A percentile compares a stretch with the other conserved stretches of the same genome.
Evolutionary conservation across 1,139 yeast species (phyloP).

Genomic region (Schizosaccharomyces versatilis): DNA sequence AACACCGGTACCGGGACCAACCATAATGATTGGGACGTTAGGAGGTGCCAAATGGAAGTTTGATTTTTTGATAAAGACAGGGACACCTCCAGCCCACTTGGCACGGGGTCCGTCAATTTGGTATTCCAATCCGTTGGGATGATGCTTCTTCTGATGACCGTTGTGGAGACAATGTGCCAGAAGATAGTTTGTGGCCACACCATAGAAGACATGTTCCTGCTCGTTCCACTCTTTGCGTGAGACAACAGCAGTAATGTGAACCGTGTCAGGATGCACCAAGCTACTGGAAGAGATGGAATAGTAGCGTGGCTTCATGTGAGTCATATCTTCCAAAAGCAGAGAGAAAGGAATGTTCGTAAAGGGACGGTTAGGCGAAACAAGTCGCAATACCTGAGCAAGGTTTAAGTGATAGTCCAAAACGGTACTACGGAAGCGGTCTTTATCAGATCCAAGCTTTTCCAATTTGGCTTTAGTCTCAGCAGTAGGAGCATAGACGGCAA

Average conservation of each 20-base stretch:
- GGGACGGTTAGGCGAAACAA: slow-evolving; percentile 36
- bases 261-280: slow-evolving; percentile 44
- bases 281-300: slow-evolving; percentile 91
- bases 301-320: slow-evolving; percentile 79
- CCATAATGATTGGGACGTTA: slow-evolving; percentile 61
- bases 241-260: slow-evolving; percentile 81
- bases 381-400: slow-evolving; percentile 51
- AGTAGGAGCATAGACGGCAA: slow-evolving; percentile 66
- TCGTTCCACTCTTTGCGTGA: slow-evolving; percentile 37
- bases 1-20: slow-evolving; percentile 96
- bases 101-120: slow-evolving; percentile 66
- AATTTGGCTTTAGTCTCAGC: slow-evolving; percentile 33
- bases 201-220: slow-evolving; percentile 31
- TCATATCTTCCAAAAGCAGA: slow-evolving; percentile 57
- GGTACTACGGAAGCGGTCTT: slow-evolving; percentile 40
- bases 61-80: slow-evolving; percentile 84
- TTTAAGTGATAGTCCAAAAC: slow-evolving; percentile 42
- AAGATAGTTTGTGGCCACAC: slow-evolving; percentile 79
- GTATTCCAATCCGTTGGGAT: slow-evolving; percentile 30
- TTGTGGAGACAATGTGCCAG: slow-evolving; percentile 39
- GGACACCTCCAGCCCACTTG: slow-evolving; percentile 35
- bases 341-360: slow-evolving; percentile 71
- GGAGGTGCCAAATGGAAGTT: slow-evolving; percentile 85
- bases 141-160: slow-evolving; percentile 19
- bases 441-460: slow-evolving; percentile 40